Evolutionary conservation across 2,329 filamentous ascomycete genomes (phyloP), one percentile per base, ranked within the genome.

Genomic region (Ophiostoma novo-ulmi): DNA sequence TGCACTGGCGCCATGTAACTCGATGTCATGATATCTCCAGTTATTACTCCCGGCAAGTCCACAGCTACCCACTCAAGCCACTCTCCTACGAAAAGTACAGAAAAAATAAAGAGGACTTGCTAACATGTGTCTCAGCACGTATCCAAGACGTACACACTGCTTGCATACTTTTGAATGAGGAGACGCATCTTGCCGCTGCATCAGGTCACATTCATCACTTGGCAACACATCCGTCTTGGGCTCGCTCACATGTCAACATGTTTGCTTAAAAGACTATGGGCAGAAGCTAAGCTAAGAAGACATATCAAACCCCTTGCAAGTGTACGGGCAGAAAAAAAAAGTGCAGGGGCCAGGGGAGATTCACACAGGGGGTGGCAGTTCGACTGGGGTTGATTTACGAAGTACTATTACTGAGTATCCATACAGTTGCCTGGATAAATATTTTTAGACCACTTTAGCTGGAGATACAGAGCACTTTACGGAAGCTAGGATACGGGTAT

Each of bases 291-390:
- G 6, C 52, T 58, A 3, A 26, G 8, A 58, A 22, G 8, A 22
- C 8, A 22, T 8, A 58, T 22, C 52, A 31, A 35, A 14, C n/a
- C 55, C 58, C 58, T 63, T 63, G 26, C 58, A 35, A 35, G 58
- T 35, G 58, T 26, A 36, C 58, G 58, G 58, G 5, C 22, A 31
- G 26, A 4, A 35, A 63, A n/a, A 52, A 35, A 14, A 36, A 35
- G 58, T 63, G 58, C 58, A 63, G 58, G 58, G 58, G 58, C 58
- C 58, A 63, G 58, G 58, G 26, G 58, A 63, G 58, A 63, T 63
- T 63, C 58, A 35, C 58, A 13, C 58, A 63, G 58, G 58, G 58
- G 58, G 58, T 63, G 58, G 58, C 58, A 63, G 58, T 63, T 55
- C 31, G 22, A 58, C 22, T 58, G 52, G 22, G 52, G 58, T 63